Conservation (phyloP, 345 rosid genomes). For the Citropsis articulata region DNA sequence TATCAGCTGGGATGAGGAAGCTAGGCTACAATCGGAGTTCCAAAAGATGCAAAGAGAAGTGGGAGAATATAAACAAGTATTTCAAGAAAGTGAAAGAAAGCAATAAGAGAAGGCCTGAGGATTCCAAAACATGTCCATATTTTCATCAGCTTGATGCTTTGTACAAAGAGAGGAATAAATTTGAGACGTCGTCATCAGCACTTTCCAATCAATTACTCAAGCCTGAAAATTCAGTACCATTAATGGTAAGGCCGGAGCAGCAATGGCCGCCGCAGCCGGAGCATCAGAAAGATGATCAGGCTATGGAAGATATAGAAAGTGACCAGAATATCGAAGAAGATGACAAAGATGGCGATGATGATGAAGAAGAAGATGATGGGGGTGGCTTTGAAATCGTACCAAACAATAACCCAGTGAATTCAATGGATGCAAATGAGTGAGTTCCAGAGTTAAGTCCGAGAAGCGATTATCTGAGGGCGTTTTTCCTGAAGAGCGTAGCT, state of each 20-base stretch:
- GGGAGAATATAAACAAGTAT: constrained; percentile 83
- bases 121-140: constrained; percentile 70
- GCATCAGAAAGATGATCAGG: neutral
- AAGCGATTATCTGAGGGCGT: neutral
- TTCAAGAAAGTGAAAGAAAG: constrained; percentile 73
- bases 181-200: neutral
- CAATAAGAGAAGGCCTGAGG: constrained; percentile 51
- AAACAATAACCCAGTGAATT: constrained; percentile 27
- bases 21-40: constrained; percentile 54
- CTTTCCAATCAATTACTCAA: constrained; percentile 13
- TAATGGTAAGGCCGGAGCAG: constrained; percentile 63
- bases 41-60: constrained; percentile 74
- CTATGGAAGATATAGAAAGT: constrained; percentile 13
- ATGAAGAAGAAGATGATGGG: constrained; percentile 18
- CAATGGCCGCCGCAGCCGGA: constrained; percentile 55
- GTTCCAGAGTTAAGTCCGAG: neutral
- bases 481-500: constrained; percentile 1
- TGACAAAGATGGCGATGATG: constrained; percentile 13
- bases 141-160: constrained; percentile 57
- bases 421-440: constrained; percentile 24
- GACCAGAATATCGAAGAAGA: constrained; percentile 20
- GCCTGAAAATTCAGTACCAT: constrained; percentile 39
- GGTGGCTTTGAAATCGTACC: constrained; percentile 57
- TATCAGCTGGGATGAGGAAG: constrained; percentile 49
- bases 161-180: constrained; percentile 40